A percentile compares a stretch with the other conserved stretches of the same genome.
Conservation (phyloP, 192 early-diverging fungal genomes). For the Umbelopsis isabellina region DNA sequence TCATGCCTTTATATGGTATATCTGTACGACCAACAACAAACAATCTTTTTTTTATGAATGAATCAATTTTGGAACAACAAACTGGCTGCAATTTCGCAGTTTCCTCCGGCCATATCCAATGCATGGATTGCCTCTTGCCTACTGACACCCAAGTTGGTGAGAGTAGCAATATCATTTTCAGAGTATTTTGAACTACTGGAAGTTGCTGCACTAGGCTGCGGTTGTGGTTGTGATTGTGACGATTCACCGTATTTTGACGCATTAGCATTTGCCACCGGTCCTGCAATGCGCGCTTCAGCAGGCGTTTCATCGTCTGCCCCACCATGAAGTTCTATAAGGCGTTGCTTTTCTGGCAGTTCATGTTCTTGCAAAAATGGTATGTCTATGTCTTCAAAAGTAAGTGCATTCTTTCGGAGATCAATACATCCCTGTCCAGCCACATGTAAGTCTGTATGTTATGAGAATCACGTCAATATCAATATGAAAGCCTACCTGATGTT, state of each 20-base stretch:
- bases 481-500: constrained; percentile 52
- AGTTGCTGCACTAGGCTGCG: neutral
- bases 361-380: constrained; percentile 93
- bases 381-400: constrained; percentile 79
- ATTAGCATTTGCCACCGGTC: constrained; percentile 33
- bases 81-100: constrained; percentile 86
- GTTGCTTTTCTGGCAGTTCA: constrained; percentile 75
- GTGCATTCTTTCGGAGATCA: constrained; percentile 80
- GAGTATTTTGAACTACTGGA: constrained; percentile 38
- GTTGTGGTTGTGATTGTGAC: constrained; percentile 8
- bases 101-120: constrained; percentile 79
- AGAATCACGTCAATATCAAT: neutral
- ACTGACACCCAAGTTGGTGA: constrained; percentile 81
- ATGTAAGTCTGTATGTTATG: neutral
- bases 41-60: constrained; percentile 19
- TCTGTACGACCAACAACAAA: constrained; percentile 26
- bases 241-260: constrained; percentile 26
- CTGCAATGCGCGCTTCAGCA: constrained; percentile 41
- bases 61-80: constrained; percentile 70
- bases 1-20: constrained; percentile 22
- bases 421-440: constrained; percentile 69
- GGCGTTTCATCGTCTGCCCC: constrained; percentile 45
- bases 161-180: constrained; percentile 69
- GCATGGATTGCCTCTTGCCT: constrained; percentile 78
- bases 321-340: constrained; percentile 44